Evolutionary conservation across 768 basidiomycete genomes (phyloP).

Genomic region (Auricularia cornea): DNA sequence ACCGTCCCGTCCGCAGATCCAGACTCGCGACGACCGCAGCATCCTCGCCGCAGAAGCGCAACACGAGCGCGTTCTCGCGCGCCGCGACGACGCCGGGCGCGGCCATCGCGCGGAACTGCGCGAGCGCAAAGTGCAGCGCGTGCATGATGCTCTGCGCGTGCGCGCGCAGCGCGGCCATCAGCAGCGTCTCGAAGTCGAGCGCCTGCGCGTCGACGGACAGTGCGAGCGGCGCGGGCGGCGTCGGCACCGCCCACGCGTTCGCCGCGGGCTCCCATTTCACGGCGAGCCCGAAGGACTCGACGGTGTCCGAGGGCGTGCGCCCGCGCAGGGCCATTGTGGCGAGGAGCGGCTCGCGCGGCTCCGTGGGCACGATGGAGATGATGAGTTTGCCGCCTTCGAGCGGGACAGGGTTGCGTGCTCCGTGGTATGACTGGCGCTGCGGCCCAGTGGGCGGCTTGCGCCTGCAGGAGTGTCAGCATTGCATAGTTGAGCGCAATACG

Average conservation of each 20-base stretch:
- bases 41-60: conserved; percentile 24
- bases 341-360: background rate
- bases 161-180: conserved; percentile 51
- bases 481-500: conserved; percentile 1
- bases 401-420: conserved; percentile 39
- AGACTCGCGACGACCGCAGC: conserved; percentile 70
- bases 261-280: conserved; percentile 72
- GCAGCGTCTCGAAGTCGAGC: conserved; percentile 65
- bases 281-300: conserved; percentile 1
- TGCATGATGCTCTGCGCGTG: conserved; percentile 59
- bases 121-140: conserved; percentile 45
- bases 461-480: conserved; percentile 15
- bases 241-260: conserved; percentile 49
- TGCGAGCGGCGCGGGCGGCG: background rate
- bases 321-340: conserved; percentile 34
- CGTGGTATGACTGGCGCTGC: conserved; percentile 17
- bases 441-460: conserved; percentile 29
- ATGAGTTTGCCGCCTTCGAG: conserved; percentile 63
- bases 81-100: background rate
- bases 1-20: conserved; percentile 69
- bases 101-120: background rate
- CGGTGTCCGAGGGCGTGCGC: background rate
- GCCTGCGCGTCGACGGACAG: conserved; percentile 44
- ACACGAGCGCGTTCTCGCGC: background rate
- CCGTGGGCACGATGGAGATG: conserved; percentile 46